Evolutionary conservation across 1,284 basidiomycete species (phyloP).

Genomic region (Phenoliferia sp.): DNA sequence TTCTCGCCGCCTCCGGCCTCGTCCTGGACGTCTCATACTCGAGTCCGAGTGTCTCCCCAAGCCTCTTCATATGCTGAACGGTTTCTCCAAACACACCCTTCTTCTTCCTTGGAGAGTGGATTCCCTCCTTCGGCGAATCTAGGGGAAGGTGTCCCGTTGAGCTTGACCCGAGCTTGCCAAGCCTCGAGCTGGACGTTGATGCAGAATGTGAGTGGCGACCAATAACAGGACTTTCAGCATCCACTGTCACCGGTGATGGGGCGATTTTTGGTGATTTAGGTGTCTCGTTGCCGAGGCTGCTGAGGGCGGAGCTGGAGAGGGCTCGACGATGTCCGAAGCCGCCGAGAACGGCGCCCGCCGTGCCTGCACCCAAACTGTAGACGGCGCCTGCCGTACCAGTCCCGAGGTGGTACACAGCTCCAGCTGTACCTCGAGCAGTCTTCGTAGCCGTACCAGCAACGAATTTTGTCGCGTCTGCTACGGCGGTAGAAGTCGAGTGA

Average conservation of each 20-base stretch:
- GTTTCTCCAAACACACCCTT: slow-evolving; percentile 15
- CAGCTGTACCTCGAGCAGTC: not conserved
- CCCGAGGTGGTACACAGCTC: not conserved
- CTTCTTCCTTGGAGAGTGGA: slow-evolving; percentile 1
- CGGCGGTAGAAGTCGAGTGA: not conserved
- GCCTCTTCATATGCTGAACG: slow-evolving; percentile 8
- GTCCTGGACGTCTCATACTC: slow-evolving; percentile 35
- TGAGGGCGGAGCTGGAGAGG: too few species aligned
- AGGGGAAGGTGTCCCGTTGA: too few species aligned
- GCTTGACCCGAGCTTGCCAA: too few species aligned
- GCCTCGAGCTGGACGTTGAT: too few species aligned
- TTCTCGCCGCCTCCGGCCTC: slow-evolving; percentile 53
- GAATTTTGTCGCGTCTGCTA: not conserved
- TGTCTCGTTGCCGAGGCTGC: too few species aligned
- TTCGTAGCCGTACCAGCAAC: not conserved
- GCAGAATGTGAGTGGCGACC: too few species aligned
- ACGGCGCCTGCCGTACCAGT: not conserved
- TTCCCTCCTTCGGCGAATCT: too few species aligned
- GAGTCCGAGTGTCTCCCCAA: slow-evolving; percentile 20
- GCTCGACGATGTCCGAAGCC: too few species aligned
- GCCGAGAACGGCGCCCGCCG: not conserved
- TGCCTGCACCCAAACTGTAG: not conserved
- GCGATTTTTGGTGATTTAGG: too few species aligned
- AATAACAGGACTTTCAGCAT: too few species aligned
- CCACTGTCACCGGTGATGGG: too few species aligned